A percentile compares a stretch with the other conserved stretches of the same genome.
Evolutionary conservation across 768 basidiomycete species (phyloP).

Genomic region (Rhizopogon vulgaris): DNA sequence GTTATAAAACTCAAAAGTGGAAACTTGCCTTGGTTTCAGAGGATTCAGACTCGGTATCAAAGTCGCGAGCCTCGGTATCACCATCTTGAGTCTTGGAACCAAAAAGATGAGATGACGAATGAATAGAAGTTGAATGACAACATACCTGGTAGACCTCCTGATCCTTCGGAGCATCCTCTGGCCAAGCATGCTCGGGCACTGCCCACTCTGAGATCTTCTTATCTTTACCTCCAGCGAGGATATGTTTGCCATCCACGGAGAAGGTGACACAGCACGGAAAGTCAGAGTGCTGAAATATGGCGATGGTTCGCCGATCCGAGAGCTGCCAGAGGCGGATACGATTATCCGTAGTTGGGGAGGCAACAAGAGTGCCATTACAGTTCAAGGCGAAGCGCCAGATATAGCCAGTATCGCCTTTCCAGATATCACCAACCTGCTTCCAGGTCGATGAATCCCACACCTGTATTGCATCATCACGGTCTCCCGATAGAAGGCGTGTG

Average conservation of each 20-base stretch:
- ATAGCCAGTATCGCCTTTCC: not conserved
- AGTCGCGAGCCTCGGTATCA: too few species aligned
- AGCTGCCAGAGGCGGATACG: constrained; percentile 12
- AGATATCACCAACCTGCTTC: not conserved
- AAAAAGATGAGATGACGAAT: not conserved
- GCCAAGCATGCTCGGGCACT: not conserved
- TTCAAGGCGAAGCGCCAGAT: not conserved
- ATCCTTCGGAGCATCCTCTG: not conserved
- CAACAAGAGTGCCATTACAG: not conserved
- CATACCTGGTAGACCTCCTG: not conserved
- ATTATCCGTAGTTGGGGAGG: not conserved
- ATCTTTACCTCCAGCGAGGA: not conserved
- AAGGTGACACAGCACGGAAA: not conserved
- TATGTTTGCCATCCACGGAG: not conserved
- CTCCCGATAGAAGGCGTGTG: not conserved
- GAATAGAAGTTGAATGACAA: not conserved
- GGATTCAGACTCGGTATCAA: not conserved
- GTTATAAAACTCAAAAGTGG: not conserved
- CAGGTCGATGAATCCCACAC: not conserved
- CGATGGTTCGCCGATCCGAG: not conserved
- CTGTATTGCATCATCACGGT: not conserved
- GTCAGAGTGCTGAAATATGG: not conserved
- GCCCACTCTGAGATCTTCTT: not conserved
- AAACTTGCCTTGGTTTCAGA: not conserved
- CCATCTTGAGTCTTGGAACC: too few species aligned